Evolutionary conservation across 108 stramenopile genomes (phyloP).

Genomic region (Epithemia pelagica): DNA sequence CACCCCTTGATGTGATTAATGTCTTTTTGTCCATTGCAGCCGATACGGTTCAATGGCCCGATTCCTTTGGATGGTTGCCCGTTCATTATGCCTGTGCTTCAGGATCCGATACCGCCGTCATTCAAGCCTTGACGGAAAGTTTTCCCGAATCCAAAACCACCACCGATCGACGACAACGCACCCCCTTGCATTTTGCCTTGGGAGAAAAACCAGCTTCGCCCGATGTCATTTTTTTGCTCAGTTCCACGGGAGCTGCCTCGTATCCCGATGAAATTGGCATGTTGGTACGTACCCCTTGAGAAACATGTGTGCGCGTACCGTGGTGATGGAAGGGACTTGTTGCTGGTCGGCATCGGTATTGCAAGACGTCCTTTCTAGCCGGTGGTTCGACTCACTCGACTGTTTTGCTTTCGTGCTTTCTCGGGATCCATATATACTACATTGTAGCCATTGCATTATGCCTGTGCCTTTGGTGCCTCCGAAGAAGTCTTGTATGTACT

Average conservation of each 20-base stretch:
- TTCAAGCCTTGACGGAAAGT: slow-evolving; percentile 42
- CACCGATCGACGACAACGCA: slow-evolving; percentile 58
- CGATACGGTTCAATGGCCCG: slow-evolving; percentile 51
- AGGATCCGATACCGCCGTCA: slow-evolving; percentile 45
- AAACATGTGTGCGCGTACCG: too few species aligned
- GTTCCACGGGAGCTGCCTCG: slow-evolving; percentile 46
- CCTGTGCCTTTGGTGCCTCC: slow-evolving; percentile 78
- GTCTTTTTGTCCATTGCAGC: slow-evolving; percentile 44
- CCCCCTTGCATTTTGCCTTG: slow-evolving; percentile 70
- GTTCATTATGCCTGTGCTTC: slow-evolving; percentile 76
- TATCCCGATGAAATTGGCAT: slow-evolving; percentile 74
- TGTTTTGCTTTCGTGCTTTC: too few species aligned
- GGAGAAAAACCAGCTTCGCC: slow-evolving; percentile 46
- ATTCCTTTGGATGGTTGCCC: slow-evolving; percentile 70
- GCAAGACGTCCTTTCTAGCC: not conserved
- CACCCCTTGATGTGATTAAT: slow-evolving; percentile 51
- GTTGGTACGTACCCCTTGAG: slow-evolving; percentile 54
- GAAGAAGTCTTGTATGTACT: slow-evolving; percentile 57
- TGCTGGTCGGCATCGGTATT: not conserved
- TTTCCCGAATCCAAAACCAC: slow-evolving; percentile 55
- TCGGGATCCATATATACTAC: not conserved
- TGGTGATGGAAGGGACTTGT: slow-evolving; percentile 3
- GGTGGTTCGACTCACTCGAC: too few species aligned
- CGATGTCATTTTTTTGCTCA: slow-evolving; percentile 38
- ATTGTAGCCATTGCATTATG: slow-evolving; percentile 63